These are phyloP conservation scores for Hypoxylon sp. DNA, from an alignment of 2,329 filamentous ascomycete species.

Conservation along the genomic window DNA sequence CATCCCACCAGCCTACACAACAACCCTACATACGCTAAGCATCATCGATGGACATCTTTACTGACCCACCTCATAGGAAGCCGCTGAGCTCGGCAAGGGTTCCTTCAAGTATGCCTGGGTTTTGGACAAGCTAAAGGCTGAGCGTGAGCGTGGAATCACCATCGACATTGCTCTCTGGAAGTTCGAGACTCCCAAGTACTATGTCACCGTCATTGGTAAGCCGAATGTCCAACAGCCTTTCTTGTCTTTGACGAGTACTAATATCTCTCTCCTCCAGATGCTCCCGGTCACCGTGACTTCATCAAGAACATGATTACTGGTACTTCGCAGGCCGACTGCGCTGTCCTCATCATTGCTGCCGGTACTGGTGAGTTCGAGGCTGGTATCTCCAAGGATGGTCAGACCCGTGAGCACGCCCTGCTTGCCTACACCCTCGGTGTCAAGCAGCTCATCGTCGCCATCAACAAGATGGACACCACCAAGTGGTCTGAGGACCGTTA, in stretches of 20 bases:
- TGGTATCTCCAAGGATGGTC: conserved; percentile 99
- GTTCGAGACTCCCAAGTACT: conserved; percentile 99
- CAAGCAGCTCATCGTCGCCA: conserved; percentile 99
- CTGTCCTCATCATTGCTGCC: conserved; percentile 99
- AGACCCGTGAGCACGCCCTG: conserved; percentile 99
- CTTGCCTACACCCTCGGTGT: conserved; percentile 99
- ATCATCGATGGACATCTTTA: conserved; percentile 4
- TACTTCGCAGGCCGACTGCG: conserved; percentile 99
- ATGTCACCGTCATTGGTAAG: conserved; percentile 96
- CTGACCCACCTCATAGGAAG: conserved; percentile 72
- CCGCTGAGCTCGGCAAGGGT: conserved; percentile 98
- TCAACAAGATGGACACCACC: conserved; percentile 99
- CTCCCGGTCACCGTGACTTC: conserved; percentile 99
- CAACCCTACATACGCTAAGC: conserved; percentile 29
- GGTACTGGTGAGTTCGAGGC: conserved; percentile 99
- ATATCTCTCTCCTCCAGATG: conserved; percentile 64
- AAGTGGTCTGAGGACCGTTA: conserved; percentile 97
- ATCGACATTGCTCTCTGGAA: conserved; percentile 99
- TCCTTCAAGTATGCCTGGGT: conserved; percentile 99
- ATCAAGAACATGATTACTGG: conserved; percentile 99
- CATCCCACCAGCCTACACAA: no score
- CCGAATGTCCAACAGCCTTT: conserved; percentile 33
- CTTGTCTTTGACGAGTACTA: conserved; percentile 28
- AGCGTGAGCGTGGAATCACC: conserved; percentile 99
- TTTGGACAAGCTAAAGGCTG: conserved; percentile 99